These are phyloP conservation scores for Chrysoporthe puriensis DNA, from an alignment of 2,329 filamentous ascomycete genomes.

Conservation along the genomic window DNA sequence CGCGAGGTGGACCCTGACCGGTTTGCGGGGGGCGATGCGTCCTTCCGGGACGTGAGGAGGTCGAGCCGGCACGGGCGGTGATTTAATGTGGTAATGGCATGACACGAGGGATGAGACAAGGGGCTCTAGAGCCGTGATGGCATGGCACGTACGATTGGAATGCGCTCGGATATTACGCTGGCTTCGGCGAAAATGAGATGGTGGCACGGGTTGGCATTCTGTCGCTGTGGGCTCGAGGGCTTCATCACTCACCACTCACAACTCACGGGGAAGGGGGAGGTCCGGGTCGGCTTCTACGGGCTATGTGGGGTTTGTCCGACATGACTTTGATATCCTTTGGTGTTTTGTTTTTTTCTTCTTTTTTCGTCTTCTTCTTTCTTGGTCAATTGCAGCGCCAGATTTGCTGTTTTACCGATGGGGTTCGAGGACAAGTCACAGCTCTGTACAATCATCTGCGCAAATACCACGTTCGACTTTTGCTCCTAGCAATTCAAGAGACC, in stretches of 20 bases:
- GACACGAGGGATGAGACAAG: slow-evolving; percentile 18
- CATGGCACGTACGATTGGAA: background rate
- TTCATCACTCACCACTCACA: background rate
- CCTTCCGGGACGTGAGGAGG: slow-evolving; percentile 38
- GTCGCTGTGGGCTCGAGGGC: background rate
- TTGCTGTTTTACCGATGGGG: background rate
- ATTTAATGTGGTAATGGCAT: slow-evolving; percentile 17
- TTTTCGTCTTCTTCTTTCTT: background rate
- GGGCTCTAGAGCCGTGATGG: background rate
- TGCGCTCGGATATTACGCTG: background rate
- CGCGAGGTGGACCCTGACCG: slow-evolving; percentile 40
- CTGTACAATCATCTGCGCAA: slow-evolving; percentile 12
- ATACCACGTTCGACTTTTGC: slow-evolving; percentile 6
- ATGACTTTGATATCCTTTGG: slow-evolving; percentile 19
- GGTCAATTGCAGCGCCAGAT: slow-evolving; percentile 1
- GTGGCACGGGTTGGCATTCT: slow-evolving; percentile 1
- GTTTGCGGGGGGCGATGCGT: slow-evolving; percentile 37
- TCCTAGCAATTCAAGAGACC: background rate
- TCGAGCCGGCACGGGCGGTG: slow-evolving; percentile 39
- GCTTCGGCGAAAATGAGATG: background rate
- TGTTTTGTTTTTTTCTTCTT: background rate
- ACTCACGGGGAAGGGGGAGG: background rate
- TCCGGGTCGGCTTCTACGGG: background rate
- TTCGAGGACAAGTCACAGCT: background rate
- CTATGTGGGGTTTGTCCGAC: background rate